A percentile compares a stretch with the other conserved stretches of the same genome.
Conservation (phyloP, 805 yeast genomes). For the Clavispora fructus region DNA sequence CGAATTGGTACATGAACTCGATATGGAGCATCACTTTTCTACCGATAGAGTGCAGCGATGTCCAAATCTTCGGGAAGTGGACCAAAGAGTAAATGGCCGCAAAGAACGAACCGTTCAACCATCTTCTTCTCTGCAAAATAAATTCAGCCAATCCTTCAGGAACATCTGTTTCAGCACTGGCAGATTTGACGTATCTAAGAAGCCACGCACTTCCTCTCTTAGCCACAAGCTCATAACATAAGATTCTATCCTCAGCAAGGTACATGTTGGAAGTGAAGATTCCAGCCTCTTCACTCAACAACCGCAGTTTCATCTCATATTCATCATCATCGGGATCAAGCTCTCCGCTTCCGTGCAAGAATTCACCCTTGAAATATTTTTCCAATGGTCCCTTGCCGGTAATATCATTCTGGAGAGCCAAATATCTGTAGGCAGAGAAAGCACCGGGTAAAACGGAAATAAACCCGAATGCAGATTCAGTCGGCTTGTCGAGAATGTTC, state of each 20-base stretch:
- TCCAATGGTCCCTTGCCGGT: constrained; percentile 55
- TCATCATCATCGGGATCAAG: constrained; percentile 55
- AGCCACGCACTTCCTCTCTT: constrained; percentile 56
- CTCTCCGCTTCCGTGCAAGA: constrained; percentile 51
- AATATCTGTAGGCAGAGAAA: constrained; percentile 57
- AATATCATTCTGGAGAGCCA: constrained; percentile 52
- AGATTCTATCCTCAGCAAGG: constrained; percentile 63
- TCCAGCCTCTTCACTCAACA: constrained; percentile 40
- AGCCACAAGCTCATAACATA: constrained; percentile 61
- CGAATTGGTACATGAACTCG: constrained; percentile 51
- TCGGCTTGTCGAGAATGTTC: constrained; percentile 61
- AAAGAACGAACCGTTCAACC: constrained; percentile 68
- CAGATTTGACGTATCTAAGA: constrained; percentile 55
- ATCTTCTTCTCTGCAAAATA: constrained; percentile 59
- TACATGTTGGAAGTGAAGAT: constrained; percentile 67
- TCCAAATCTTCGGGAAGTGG: constrained; percentile 52
- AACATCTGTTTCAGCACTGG: constrained; percentile 65
- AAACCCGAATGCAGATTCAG: constrained; percentile 60
- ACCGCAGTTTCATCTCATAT: constrained; percentile 30
- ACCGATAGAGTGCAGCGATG: constrained; percentile 47
- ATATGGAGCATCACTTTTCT: constrained; percentile 49
- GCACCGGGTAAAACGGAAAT: constrained; percentile 67
- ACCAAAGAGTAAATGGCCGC: constrained; percentile 54
- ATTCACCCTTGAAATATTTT: constrained; percentile 64
- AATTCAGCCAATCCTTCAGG: constrained; percentile 60